Percentiles rank a stretch among this genome's conserved stretches.
phyloP scores from a whole-genome alignment of 208 protist species.

The Trichomonas vaginalis region DNA sequence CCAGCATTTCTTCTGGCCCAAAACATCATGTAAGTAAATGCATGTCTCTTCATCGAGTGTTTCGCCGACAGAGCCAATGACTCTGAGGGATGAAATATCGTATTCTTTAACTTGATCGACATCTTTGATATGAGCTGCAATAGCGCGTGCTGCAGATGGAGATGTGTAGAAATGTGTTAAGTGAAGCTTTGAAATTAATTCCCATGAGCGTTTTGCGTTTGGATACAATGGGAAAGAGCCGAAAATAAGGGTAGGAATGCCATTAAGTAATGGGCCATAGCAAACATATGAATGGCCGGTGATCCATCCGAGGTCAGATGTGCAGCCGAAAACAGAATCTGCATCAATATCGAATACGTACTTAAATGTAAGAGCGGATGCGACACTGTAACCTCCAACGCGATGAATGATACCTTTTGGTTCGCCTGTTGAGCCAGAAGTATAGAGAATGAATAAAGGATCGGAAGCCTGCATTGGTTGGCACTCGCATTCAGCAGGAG shows the following conservation, averaged over 20 bases:
- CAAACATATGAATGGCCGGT: constrained; percentile 81
- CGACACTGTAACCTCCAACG: background rate
- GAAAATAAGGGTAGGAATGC: constrained; percentile 68
- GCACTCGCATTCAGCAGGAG: background rate
- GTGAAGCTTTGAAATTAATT: constrained; percentile 71
- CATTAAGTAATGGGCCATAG: constrained; percentile 83
- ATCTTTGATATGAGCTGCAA: constrained; percentile 21
- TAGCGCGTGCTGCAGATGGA: constrained; percentile 64
- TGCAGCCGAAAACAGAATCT: constrained; percentile 18
- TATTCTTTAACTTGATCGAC: background rate
- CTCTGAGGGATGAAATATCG: constrained; percentile 36
- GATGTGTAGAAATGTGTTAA: constrained; percentile 86
- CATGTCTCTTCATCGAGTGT: constrained; percentile 69
- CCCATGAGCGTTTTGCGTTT: constrained; percentile 60
- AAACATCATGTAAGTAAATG: constrained; percentile 67
- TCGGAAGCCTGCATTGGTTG: constrained; percentile 71
- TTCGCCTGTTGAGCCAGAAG: constrained; percentile 65
- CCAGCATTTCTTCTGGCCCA: constrained; percentile 62
- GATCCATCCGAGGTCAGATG: constrained; percentile 20
- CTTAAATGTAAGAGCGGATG: background rate
- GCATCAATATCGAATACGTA: background rate
- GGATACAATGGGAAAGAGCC: constrained; percentile 63
- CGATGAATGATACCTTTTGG: constrained; percentile 20
- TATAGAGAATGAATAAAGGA: constrained; percentile 86
- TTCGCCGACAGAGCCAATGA: constrained; percentile 85